Conservation (phyloP, 2,329 filamentous ascomycete genomes). For the Pochonia chlamydosporia region DNA sequence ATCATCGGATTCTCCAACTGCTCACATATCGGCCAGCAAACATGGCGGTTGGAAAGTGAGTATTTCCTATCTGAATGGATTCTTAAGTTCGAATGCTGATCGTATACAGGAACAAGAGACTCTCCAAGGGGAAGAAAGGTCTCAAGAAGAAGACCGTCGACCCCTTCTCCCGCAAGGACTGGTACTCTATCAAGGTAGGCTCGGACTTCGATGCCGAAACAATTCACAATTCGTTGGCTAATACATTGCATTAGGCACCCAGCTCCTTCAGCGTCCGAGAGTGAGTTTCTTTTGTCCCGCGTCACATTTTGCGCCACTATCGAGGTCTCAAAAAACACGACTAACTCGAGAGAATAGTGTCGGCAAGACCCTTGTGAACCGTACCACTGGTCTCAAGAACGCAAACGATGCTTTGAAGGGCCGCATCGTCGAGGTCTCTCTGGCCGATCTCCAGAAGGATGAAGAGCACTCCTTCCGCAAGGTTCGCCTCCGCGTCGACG, state of each 20-base stretch:
- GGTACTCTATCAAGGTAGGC: conserved; percentile 91
- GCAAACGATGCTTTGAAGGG: conserved; percentile 99
- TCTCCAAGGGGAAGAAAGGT: conserved; percentile 99
- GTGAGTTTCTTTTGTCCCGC: conserved; percentile 52
- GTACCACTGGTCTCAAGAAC: conserved; percentile 99
- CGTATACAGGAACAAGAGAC: conserved; percentile 85
- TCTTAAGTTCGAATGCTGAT: conserved; percentile 16
- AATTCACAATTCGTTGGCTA: neutral
- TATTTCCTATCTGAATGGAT: conserved; percentile 11
- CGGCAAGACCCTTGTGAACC: conserved; percentile 99
- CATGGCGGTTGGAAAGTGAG: conserved; percentile 58
- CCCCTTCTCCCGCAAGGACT: conserved; percentile 98
- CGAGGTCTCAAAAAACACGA: neutral
- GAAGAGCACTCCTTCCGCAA: conserved; percentile 99
- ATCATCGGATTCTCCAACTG: conserved; percentile 37
- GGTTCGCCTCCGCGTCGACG: conserved; percentile 96
- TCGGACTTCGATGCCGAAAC: no score
- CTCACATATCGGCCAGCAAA: conserved; percentile 45
- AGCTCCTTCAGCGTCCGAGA: conserved; percentile 94
- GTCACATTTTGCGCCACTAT: no score
- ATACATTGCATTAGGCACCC: conserved; percentile 58
- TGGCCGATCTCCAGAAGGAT: conserved; percentile 98
- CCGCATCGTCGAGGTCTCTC: conserved; percentile 96
- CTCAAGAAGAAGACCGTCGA: conserved; percentile 99
- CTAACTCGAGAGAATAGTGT: conserved; percentile 55